Evolutionary conservation across 2,329 filamentous ascomycete species (phyloP), one percentile per base, ranked within the genome.

Genomic region (Ceratocystis destructans): DNA sequence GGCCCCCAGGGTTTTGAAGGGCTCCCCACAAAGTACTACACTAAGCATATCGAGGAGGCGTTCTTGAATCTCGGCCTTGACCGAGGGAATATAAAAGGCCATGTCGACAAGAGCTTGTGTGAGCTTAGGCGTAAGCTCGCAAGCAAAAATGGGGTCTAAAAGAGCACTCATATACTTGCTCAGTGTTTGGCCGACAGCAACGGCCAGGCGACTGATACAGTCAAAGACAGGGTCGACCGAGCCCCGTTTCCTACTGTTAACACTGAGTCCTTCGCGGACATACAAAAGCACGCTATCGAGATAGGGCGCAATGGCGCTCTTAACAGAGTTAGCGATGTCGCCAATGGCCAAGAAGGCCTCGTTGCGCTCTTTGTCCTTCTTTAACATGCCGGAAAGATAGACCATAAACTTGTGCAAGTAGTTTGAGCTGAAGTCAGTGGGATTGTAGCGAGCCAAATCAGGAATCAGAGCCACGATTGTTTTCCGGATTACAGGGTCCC

Each of bases 101-200:
- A 99, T 96, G 73, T 99, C 95, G 25, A 97, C 92, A 65, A 99
- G 80, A 2, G 95, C 95, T 74, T 97, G 92, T 0, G 93, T 96
- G 28, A 99, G 82, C 70, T 95, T 94, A 66, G 93, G 89, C 46
- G 91, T 96, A 64, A 99, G 80, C 62, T 96, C 94, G 73, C 94
- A 99, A 17, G 90, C 92, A 75, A 99, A 99, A 68, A 99, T 96
- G 10, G 95, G 92, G 71, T 96, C 93, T 8, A 99, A 82, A 33
- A 99, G 79, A 12, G 92, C 89, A 73, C 96, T 92, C 86, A 99
- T 96, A 74, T 97, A 96, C 76, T 97, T 99, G 81, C 90, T 97
- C 64, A 99, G 80, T 0, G 93, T 94, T 77, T 99, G 94, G 0
- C 94, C 94, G 37, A 97, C 94, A 2, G 94, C 94, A 59, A 96